Evolutionary conservation across 192 early-diverging fungal species (phyloP).

Genomic region (Geranomyces variabilis): DNA sequence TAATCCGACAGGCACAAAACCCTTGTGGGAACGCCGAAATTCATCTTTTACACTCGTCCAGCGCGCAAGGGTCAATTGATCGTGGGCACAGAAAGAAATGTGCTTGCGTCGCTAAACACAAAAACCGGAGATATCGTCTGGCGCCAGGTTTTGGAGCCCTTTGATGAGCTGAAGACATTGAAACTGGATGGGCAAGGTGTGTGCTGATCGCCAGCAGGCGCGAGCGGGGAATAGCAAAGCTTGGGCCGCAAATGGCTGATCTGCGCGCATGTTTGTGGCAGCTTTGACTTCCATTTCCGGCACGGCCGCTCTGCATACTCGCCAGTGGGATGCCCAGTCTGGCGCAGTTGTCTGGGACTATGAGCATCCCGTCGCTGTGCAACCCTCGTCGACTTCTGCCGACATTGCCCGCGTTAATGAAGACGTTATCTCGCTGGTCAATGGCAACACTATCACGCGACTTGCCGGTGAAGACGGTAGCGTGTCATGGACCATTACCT

Average conservation of each 20-base stretch:
- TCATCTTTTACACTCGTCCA: constrained; percentile 11
- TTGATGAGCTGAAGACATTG: constrained; percentile 60
- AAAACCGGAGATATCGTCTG: constrained; percentile 72
- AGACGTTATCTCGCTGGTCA: constrained; percentile 16
- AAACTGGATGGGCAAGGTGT: not conserved
- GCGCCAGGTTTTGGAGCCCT: constrained; percentile 70
- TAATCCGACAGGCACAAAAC: constrained; percentile 19
- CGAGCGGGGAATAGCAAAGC: no score
- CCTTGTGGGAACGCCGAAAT: constrained; percentile 32
- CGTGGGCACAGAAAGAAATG: constrained; percentile 72
- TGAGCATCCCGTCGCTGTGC: constrained; percentile 19
- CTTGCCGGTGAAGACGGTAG: constrained; percentile 19
- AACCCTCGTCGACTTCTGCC: not conserved
- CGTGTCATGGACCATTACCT: constrained; percentile 7
- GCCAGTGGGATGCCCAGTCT: constrained; percentile 49
- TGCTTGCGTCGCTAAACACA: constrained; percentile 71
- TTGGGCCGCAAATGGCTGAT: no score
- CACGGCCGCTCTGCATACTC: constrained; percentile 39
- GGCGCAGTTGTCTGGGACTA: constrained; percentile 54
- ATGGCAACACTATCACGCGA: constrained; percentile 13
- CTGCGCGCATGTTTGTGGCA: constrained; percentile 1
- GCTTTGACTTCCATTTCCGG: constrained; percentile 48
- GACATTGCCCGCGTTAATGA: constrained; percentile 25
- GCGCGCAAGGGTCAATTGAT: constrained; percentile 37
- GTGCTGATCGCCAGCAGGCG: no score